Evolutionary conservation across 2,329 filamentous ascomycete species (phyloP), one percentile per base, ranked within the genome.

Genomic region (Colletotrichum sp.): DNA sequence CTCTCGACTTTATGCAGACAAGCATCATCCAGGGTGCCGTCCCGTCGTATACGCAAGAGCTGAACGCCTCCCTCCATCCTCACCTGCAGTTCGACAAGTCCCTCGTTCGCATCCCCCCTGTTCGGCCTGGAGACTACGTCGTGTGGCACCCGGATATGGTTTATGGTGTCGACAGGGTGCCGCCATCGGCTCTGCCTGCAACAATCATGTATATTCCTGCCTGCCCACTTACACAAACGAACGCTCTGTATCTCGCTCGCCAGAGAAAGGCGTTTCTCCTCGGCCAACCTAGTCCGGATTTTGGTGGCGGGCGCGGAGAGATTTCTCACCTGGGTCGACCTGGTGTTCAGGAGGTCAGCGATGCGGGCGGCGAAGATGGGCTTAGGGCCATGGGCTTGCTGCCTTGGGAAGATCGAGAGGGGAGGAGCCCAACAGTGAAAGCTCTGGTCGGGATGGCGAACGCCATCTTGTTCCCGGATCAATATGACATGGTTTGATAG

Each of bases 61-160:
- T 95, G 69, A 92, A 89, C 39, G 86, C 90, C 2, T 83, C 89
- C n/a, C 88, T 94, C 1, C 94, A 96, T 80, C 95, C 95, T 3
- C 93, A 96, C 80, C 88, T 96, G 10, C 88, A 93, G 52, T 89
- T 96, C 9, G 86, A 90, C 21, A 85, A 87, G 52, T 93, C 91
- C 1, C 95, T 96, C 91, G 90, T 95, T 0, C 90, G 93, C 72
- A 87, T 96, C 6, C 95, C 94, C 0, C 84, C 87, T 18, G 92
- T 96, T 13, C 86, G 89, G 34, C 94, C 94, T 0, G 95, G 95
- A 6, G 95, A 96, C 83, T 96, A 93, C 80, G 93, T 95, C 3
- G 90, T 92, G 39, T 96, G 93, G 93, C 93, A 95, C 81, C 94
- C 92, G 79, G 92, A 94, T 82, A 87, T 85, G 36, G 90, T 95